Conservation (phyloP, 306 rosid species). For the Crotalaria pallida region DNA sequence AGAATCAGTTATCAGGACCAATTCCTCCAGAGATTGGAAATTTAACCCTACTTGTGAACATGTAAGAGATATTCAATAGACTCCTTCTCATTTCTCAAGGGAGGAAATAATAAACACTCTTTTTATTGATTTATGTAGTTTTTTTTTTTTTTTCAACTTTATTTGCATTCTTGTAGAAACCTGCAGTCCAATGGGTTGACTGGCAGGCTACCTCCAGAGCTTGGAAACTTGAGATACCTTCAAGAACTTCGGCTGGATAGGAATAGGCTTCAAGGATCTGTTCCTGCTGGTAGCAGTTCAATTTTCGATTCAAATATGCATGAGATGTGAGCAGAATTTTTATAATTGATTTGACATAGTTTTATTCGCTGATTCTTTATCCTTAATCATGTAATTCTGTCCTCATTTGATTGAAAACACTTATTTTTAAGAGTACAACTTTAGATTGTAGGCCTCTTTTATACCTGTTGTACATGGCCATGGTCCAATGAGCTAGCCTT, state of each 20-base stretch:
- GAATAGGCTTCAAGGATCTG: slow-evolving; percentile 75
- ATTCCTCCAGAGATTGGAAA: slow-evolving; percentile 86
- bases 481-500: background rate
- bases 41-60: slow-evolving; percentile 47
- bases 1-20: slow-evolving; percentile 69
- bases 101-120: background rate
- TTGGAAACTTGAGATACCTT: slow-evolving; percentile 72
- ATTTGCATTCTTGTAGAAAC: slow-evolving; percentile 51
- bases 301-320: slow-evolving; percentile 29
- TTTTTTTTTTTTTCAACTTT: slow-evolving; percentile 18
- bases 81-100: too few relatives aligned
- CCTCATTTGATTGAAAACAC: background rate
- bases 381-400: background rate
- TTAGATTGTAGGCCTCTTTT: background rate
- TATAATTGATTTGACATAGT: slow-evolving; percentile 1
- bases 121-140: slow-evolving; percentile 13
- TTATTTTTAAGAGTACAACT: background rate
- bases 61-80: slow-evolving; percentile 45
- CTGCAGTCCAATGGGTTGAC: slow-evolving; percentile 79
- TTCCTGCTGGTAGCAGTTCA: slow-evolving; percentile 53
- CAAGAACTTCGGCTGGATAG: slow-evolving; percentile 78
- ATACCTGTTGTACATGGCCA: background rate
- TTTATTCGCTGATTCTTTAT: background rate
- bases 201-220: slow-evolving; percentile 59
- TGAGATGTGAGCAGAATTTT: slow-evolving; percentile 58